A percentile compares a stretch with the other conserved stretches of the same genome.
Evolutionary conservation across 2,329 filamentous ascomycete species (phyloP).

Genomic region (Daldinia eschscholtzii): DNA sequence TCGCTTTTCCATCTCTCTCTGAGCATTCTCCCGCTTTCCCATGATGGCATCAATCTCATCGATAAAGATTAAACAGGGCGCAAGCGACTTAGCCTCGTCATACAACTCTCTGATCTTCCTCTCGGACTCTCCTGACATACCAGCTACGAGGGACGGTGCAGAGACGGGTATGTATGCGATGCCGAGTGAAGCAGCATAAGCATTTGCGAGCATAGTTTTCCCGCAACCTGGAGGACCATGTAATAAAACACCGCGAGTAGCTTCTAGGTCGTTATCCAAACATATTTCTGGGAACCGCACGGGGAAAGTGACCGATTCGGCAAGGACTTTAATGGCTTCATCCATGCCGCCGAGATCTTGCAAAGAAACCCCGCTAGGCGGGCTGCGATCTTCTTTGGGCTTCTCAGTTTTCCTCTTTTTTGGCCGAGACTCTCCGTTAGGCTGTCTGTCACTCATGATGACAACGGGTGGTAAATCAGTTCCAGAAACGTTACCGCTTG

Average conservation of each 20-base stretch:
- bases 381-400: constrained; percentile 69
- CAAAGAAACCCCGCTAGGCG: constrained; percentile 76
- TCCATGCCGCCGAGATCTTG: constrained; percentile 83
- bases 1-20: constrained; percentile 89
- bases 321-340: constrained; percentile 75
- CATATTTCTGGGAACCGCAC: constrained; percentile 77
- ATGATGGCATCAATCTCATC: constrained; percentile 94
- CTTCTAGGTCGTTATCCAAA: constrained; percentile 73
- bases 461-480: constrained; percentile 48
- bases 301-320: constrained; percentile 79
- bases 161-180: constrained; percentile 86
- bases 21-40: constrained; percentile 83
- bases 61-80: constrained; percentile 91
- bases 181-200: constrained; percentile 79
- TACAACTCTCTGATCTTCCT: constrained; percentile 88
- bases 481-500: constrained; percentile 42
- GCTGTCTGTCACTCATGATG: constrained; percentile 62
- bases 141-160: constrained; percentile 83
- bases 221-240: constrained; percentile 89
- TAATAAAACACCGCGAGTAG: constrained; percentile 80
- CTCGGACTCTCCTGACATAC: constrained; percentile 90
- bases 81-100: constrained; percentile 86
- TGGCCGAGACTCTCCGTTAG: constrained; percentile 73
- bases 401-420: constrained; percentile 72
- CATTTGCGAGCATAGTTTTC: constrained; percentile 86